Evolutionary conservation across 129 eudicot genomes (phyloP).

Genomic region (Artemisia argyi): DNA sequence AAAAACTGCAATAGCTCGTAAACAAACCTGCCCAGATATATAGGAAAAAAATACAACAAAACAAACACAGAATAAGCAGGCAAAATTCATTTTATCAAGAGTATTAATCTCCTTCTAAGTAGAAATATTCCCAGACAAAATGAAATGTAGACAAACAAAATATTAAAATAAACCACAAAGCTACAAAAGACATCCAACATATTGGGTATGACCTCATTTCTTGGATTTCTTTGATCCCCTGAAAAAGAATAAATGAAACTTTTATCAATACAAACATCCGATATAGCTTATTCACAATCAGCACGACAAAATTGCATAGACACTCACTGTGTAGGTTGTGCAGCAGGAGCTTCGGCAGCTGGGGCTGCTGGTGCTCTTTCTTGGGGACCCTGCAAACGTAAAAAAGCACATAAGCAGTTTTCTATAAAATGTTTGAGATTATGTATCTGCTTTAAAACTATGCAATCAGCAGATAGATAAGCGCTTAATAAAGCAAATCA

Average conservation of each 20-base stretch:
- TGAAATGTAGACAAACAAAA: constrained; percentile 20
- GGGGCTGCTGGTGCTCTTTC: constrained; percentile 24
- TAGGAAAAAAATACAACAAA: not conserved
- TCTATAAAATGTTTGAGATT: too few species aligned
- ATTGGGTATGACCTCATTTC: constrained; percentile 23
- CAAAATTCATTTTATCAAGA: constrained; percentile 35
- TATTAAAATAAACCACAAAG: constrained; percentile 17
- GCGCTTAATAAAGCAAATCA: too few species aligned
- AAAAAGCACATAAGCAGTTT: too few species aligned
- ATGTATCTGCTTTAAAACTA: too few species aligned
- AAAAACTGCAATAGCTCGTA: too few species aligned
- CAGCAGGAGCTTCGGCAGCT: constrained; percentile 9
- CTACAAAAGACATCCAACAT: constrained; percentile 27
- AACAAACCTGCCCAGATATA: too few species aligned
- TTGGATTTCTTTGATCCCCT: constrained; percentile 39
- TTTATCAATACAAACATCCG: constrained; percentile 8
- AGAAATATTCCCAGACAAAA: constrained; percentile 30
- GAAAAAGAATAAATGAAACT: not conserved
- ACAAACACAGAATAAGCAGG: constrained; percentile 20
- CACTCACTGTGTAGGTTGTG: constrained; percentile 38
- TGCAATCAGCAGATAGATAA: too few species aligned
- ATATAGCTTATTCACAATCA: not conserved
- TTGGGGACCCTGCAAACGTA: constrained; percentile 29
- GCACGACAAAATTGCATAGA: not conserved
- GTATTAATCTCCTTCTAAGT: constrained; percentile 27